Evolutionary conservation across 495 filamentous ascomycete genomes (phyloP).

Genomic region (Trichoderma asperelloides): DNA sequence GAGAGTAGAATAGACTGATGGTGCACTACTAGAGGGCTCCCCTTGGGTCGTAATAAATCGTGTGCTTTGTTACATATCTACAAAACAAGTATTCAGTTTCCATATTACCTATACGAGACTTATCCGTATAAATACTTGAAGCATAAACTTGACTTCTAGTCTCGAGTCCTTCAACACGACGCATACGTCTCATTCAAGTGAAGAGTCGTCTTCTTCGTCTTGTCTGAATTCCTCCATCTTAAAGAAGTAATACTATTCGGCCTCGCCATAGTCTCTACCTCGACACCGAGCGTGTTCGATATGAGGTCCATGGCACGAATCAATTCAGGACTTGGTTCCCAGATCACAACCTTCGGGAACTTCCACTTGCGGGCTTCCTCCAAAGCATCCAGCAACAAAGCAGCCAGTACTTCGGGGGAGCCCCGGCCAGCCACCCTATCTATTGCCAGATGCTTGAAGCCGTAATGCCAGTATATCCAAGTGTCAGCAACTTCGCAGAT

Average conservation of each 20-base stretch:
- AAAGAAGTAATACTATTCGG: constrained; percentile 5
- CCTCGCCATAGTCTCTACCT: constrained; percentile 8
- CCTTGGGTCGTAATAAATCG: no score
- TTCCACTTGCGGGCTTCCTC: neutral
- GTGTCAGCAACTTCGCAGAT: constrained; percentile 17
- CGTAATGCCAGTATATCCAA: constrained; percentile 19
- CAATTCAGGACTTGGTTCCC: neutral
- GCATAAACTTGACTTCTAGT: neutral
- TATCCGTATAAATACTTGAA: neutral
- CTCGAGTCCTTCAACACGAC: constrained; percentile 14
- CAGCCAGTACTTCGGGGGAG: neutral
- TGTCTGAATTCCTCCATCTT: constrained; percentile 13
- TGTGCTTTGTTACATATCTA: no score
- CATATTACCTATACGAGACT: no score
- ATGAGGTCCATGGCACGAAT: neutral
- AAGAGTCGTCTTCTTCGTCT: constrained; percentile 12
- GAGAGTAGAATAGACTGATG: no score
- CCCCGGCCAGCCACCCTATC: constrained; percentile 9
- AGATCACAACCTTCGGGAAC: neutral
- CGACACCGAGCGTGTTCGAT: neutral
- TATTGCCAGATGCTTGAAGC: constrained; percentile 13
- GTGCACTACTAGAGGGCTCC: no score
- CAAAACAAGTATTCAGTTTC: no score
- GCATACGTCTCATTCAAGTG: constrained; percentile 16
- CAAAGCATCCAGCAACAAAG: neutral